Evolutionary conservation across 1,284 basidiomycete species (phyloP).

Genomic region (Flammula alnicola): DNA sequence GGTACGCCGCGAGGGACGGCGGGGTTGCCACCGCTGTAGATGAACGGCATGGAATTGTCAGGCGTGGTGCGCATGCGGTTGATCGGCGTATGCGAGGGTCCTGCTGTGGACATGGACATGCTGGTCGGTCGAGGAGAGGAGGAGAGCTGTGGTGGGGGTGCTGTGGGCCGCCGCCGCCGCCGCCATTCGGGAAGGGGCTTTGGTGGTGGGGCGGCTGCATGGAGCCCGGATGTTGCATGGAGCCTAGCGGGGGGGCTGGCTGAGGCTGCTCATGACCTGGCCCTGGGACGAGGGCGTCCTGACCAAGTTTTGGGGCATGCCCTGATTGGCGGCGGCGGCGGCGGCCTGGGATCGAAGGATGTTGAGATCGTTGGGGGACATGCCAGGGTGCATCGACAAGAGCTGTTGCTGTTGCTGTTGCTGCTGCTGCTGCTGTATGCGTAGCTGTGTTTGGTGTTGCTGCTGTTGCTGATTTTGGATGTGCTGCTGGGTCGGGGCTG

Average conservation of each 20-base stretch:
- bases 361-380: constrained; percentile 47
- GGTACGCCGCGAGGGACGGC: too few relatives aligned
- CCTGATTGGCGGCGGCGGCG: constrained; percentile 45
- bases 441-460: constrained; percentile 29
- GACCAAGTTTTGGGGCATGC: too few relatives aligned
- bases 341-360: constrained; percentile 39
- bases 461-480: constrained; percentile 35
- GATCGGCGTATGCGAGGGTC: too few relatives aligned
- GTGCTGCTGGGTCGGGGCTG: constrained; percentile 21
- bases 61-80: constrained; percentile 3
- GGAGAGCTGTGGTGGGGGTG: constrained; percentile 11
- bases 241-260: constrained; percentile 52
- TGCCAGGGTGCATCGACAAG: constrained; percentile 37
- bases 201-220: constrained; percentile 44
- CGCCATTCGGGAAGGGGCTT: constrained; percentile 48
- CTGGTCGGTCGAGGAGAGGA: constrained; percentile 40
- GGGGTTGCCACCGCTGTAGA: too few relatives aligned
- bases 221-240: constrained; percentile 40
- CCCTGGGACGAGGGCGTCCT: constrained; percentile 43
- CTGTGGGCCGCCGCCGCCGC: constrained; percentile 5
- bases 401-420: constrained; percentile 35
- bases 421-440: constrained; percentile 32
- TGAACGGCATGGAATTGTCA: not conserved
- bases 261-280: constrained; percentile 53
- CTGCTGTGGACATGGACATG: not conserved